These are phyloP conservation scores for Moesziomyces sp. DNA, from an alignment of 1,284 basidiomycete genomes.

Conservation along the genomic window DNA sequence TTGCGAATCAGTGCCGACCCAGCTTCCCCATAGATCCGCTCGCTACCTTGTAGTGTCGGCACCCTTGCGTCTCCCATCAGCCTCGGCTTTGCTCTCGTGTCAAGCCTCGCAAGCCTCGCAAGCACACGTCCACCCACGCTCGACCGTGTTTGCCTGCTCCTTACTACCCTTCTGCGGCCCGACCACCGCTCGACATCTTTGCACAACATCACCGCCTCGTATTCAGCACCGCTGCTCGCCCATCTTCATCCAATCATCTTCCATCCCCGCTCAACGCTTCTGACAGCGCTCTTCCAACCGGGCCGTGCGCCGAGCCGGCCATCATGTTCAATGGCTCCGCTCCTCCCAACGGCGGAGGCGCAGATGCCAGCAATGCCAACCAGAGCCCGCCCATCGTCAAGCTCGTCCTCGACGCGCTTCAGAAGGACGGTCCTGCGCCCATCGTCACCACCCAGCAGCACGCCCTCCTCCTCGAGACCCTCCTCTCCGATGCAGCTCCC, in stretches of 20 bases:
- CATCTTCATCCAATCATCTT: neutral
- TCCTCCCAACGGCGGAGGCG: constrained; percentile 38
- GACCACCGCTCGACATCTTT: neutral
- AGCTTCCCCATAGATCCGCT: no score
- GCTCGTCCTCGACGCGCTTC: constrained; percentile 76
- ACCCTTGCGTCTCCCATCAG: no score
- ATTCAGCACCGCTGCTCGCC: neutral
- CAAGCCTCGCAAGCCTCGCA: no score
- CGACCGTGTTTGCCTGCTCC: no score
- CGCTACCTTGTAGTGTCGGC: no score
- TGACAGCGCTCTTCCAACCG: constrained; percentile 30
- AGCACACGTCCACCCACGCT: no score
- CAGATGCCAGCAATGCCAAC: constrained; percentile 42
- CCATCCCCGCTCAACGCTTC: constrained; percentile 70
- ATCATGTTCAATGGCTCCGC: constrained; percentile 51
- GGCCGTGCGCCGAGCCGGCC: constrained; percentile 48
- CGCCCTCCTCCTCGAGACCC: constrained; percentile 75
- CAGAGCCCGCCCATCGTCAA: constrained; percentile 64
- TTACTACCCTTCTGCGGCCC: no score
- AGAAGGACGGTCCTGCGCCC: constrained; percentile 75
- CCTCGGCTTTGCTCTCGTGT: no score
- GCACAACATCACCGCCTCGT: neutral
- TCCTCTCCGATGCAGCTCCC: constrained; percentile 52
- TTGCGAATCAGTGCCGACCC: no score
- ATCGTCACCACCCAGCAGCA: constrained; percentile 81